These are phyloP conservation scores for Chloranthus sessilifolius DNA, from an alignment of 164 flowering plant genomes.

Conservation along the genomic window DNA sequence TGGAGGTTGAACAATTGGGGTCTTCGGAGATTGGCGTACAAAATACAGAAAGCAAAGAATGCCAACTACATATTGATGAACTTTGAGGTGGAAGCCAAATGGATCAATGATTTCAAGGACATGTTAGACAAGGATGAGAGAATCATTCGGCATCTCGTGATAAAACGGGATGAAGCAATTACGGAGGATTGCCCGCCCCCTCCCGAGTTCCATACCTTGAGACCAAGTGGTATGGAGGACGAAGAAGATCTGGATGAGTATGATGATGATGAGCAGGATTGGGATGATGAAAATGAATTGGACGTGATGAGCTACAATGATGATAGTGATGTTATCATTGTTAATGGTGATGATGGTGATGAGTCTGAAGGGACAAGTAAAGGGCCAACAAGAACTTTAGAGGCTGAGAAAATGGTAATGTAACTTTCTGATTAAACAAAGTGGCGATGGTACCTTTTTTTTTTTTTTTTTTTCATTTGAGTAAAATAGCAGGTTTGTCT, in stretches of 20 bases:
- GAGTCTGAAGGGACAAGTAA: constrained; percentile 8
- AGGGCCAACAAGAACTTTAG: constrained; percentile 13
- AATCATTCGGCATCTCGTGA: constrained; percentile 92
- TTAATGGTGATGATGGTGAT: constrained; percentile 11
- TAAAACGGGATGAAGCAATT: constrained; percentile 70
- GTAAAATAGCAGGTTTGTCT: no score
- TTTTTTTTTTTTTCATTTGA: no score
- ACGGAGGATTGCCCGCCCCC: constrained; percentile 90
- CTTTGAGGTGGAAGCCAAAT: constrained; percentile 77
- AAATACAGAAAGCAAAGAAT: constrained; percentile 72
- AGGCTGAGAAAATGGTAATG: constrained; percentile 28
- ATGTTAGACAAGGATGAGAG: constrained; percentile 89
- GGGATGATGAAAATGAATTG: constrained; percentile 10
- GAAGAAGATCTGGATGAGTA: constrained; percentile 30
- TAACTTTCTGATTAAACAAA: constrained; percentile 6
- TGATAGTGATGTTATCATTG: constrained; percentile 10
- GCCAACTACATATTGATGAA: constrained; percentile 94
- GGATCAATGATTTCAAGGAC: constrained; percentile 81
- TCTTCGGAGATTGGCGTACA: constrained; percentile 81
- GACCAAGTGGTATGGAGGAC: constrained; percentile 29
- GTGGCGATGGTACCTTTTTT: neutral
- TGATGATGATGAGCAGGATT: constrained; percentile 21
- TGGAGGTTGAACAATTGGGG: constrained; percentile 96
- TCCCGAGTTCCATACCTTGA: constrained; percentile 65
- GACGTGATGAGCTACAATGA: neutral